phyloP scores from a whole-genome alignment of 331 rosid species.

The Cucumis variabilis region DNA sequence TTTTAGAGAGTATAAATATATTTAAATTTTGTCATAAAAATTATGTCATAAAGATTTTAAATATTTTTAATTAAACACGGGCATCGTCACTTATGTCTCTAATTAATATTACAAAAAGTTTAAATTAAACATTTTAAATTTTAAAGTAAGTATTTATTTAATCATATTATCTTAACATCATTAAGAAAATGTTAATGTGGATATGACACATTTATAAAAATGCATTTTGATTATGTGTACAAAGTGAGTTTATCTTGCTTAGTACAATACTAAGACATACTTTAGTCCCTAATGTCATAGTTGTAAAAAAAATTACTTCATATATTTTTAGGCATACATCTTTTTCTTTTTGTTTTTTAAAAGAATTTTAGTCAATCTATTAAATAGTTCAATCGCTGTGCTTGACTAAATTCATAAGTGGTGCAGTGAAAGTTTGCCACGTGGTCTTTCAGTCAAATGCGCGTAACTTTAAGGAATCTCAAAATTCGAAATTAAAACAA shows the following conservation, averaged over 20 bases:
- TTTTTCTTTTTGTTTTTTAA: too few species aligned
- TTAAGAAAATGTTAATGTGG: too few species aligned
- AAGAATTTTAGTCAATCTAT: background rate
- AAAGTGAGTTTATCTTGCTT: background rate
- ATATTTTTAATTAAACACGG: too few species aligned
- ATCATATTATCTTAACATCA: background rate
- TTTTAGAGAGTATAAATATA: too few species aligned
- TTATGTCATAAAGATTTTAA: too few species aligned
- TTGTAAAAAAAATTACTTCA: background rate
- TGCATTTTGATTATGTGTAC: background rate
- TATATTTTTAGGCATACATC: background rate
- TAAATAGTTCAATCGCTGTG: background rate
- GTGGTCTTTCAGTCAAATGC: slow-evolving; percentile 9
- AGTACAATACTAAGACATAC: too few species aligned
- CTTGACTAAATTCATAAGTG: slow-evolving; percentile 10
- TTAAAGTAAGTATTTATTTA: background rate
- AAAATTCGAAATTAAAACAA: too few species aligned
- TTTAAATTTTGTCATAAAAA: too few species aligned
- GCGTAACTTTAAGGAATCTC: background rate
- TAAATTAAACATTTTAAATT: background rate
- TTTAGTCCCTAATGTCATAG: too few species aligned
- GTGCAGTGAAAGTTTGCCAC: background rate
- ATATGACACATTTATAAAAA: background rate
- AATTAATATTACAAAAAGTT: background rate
- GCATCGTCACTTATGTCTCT: too few species aligned